These are phyloP conservation scores for Vigna trinervia DNA, from an alignment of 306 rosid genomes.

Conservation along the genomic window DNA sequence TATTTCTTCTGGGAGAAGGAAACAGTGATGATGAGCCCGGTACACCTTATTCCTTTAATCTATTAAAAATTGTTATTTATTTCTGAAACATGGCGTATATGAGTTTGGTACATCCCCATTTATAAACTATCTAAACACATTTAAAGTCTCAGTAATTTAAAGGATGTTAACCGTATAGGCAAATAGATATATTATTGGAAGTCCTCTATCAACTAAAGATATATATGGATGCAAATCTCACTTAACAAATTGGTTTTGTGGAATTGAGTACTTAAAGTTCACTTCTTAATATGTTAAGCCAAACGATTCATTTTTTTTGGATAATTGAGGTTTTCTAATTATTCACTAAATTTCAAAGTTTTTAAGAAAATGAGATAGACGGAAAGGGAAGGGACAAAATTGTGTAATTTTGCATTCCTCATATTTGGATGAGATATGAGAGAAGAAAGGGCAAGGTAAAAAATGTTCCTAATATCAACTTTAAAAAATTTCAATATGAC, in stretches of 20 bases:
- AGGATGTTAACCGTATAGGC: slow-evolving; percentile 21
- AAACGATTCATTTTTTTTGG: slow-evolving; percentile 38
- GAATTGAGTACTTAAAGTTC: too few relatives aligned
- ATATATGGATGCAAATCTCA: too few relatives aligned
- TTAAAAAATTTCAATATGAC: neutral
- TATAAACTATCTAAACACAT: neutral
- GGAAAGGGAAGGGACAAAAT: slow-evolving; percentile 5
- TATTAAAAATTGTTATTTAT: slow-evolving; percentile 28
- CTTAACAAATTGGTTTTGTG: too few relatives aligned
- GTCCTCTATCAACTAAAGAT: too few relatives aligned
- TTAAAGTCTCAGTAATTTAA: neutral
- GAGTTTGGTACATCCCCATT: slow-evolving; percentile 24
- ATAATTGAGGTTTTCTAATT: neutral
- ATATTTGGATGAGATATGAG: slow-evolving; percentile 28
- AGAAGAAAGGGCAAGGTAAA: slow-evolving; percentile 14
- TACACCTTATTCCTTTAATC: slow-evolving; percentile 35
- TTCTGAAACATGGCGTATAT: slow-evolving; percentile 16
- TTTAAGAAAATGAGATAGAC: slow-evolving; percentile 10
- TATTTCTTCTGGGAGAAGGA: slow-evolving; percentile 67
- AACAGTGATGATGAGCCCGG: slow-evolving; percentile 68
- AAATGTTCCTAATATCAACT: neutral
- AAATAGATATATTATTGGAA: neutral
- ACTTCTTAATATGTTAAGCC: neutral
- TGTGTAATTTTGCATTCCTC: slow-evolving; percentile 2
- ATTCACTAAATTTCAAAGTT: neutral